phyloP scores from a whole-genome alignment of 495 filamentous ascomycete genomes.

The Cenococcum geophilum region DNA sequence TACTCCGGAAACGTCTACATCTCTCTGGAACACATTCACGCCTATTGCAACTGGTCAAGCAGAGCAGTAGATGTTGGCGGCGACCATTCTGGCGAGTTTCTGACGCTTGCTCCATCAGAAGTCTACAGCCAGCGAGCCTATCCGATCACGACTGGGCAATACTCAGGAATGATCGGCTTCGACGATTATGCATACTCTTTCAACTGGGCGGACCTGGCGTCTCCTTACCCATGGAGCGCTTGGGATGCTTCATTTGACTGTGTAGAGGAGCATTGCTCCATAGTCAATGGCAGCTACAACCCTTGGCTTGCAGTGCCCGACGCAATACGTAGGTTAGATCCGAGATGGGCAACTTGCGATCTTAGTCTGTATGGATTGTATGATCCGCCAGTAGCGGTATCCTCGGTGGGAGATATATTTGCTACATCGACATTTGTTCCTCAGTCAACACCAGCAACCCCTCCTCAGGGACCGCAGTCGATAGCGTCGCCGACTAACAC shows the following conservation, averaged over 20 bases:
- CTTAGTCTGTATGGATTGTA: conserved; percentile 15
- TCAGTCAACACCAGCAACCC: neutral
- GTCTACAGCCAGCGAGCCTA: conserved; percentile 13
- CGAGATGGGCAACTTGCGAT: conserved; percentile 16
- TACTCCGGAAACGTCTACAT: conserved; percentile 23
- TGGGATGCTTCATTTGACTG: conserved; percentile 10
- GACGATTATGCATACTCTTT: conserved; percentile 12
- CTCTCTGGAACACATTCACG: conserved; percentile 11
- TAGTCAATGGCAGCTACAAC: conserved; percentile 9
- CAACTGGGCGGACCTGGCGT: conserved; percentile 17
- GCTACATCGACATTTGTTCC: neutral
- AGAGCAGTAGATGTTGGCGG: conserved; percentile 5
- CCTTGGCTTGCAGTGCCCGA: conserved; percentile 14
- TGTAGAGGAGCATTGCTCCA: conserved; percentile 4
- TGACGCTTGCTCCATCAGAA: conserved; percentile 20
- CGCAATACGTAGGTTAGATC: conserved; percentile 16
- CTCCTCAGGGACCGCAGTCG: neutral
- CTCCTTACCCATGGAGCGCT: conserved; percentile 11
- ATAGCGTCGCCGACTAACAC: neutral
- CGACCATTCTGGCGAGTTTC: conserved; percentile 9
- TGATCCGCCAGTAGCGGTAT: conserved; percentile 16
- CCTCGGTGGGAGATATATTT: conserved; percentile 14
- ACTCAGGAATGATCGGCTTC: conserved; percentile 10
- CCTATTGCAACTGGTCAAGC: conserved; percentile 17
- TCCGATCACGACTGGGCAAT: conserved; percentile 3